phyloP scores from a whole-genome alignment of 2,329 filamentous ascomycete species.

The Trichoderma arundinaceum region DNA sequence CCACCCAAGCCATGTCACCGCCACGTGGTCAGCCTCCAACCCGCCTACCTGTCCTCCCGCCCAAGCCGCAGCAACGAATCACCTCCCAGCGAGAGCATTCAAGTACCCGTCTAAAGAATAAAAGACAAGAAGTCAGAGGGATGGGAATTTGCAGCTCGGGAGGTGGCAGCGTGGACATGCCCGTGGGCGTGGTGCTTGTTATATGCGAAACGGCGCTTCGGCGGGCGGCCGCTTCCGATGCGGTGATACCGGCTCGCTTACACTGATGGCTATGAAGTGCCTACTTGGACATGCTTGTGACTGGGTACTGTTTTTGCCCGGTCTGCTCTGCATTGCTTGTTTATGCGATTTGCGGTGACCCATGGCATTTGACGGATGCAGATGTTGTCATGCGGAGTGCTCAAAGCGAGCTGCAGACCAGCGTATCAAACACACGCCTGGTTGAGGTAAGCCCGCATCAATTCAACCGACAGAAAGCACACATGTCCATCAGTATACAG shows the following conservation, averaged over 20 bases:
- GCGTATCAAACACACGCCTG: too few species aligned
- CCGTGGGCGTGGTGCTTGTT: background rate
- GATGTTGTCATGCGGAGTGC: too few species aligned
- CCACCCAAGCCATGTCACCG: conserved; percentile 3
- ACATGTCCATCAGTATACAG: too few species aligned
- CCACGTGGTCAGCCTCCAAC: conserved; percentile 8
- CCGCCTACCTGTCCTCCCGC: background rate
- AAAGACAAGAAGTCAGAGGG: background rate
- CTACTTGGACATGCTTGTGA: too few species aligned
- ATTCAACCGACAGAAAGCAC: too few species aligned
- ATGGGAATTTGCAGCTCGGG: background rate
- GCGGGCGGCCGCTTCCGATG: conserved; percentile 12
- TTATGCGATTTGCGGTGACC: too few species aligned
- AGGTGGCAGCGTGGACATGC: background rate
- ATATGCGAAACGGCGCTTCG: conserved; percentile 15
- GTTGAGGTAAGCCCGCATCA: too few species aligned
- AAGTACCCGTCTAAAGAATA: background rate
- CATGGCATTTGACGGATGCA: too few species aligned
- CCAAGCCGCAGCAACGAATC: background rate
- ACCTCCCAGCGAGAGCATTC: background rate
- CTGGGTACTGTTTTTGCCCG: too few species aligned
- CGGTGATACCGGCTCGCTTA: background rate
- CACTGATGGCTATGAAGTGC: background rate
- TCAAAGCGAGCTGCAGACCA: too few species aligned
- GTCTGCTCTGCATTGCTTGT: too few species aligned